Percentiles rank a stretch among this genome's conserved stretches.
These are phyloP conservation scores for Wickerhamiella occidentalis DNA, from an alignment of 805 yeast species.

Conservation along the genomic window DNA sequence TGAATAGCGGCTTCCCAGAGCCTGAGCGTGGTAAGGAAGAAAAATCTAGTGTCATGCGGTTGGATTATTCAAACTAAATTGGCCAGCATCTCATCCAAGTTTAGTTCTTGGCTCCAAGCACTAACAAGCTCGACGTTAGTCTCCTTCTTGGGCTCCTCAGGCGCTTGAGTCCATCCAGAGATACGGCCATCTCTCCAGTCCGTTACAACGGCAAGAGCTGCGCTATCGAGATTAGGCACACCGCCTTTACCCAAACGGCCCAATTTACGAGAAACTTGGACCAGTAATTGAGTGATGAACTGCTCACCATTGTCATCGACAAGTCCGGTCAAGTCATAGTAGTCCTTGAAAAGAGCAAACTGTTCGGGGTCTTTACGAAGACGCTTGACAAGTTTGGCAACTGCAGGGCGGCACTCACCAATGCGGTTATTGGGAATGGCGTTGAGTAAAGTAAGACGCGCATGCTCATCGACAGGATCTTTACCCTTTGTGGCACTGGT, in stretches of 20 bases:
- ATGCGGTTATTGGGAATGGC: conserved; percentile 84
- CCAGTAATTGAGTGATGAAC: conserved; percentile 72
- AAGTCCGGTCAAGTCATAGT: conserved; percentile 71
- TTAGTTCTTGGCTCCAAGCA: conserved; percentile 89
- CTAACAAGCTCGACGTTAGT: conserved; percentile 66
- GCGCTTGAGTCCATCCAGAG: conserved; percentile 77
- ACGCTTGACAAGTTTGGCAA: conserved; percentile 61
- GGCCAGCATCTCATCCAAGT: conserved; percentile 57
- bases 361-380: conserved; percentile 61
- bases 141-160: conserved; percentile 35
- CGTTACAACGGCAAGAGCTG: conserved; percentile 68
- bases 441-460: conserved; percentile 77
- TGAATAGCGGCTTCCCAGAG: neutral
- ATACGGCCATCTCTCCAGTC: conserved; percentile 98
- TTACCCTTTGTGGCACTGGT: conserved; percentile 28
- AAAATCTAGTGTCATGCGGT: too few species aligned
- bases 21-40: too few species aligned
- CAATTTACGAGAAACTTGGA: conserved; percentile 82
- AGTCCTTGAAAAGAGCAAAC: conserved; percentile 48
- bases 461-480: conserved; percentile 53
- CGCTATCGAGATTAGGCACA: conserved; percentile 74
- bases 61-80: neutral
- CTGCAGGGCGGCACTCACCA: conserved; percentile 72
- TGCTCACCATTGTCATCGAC: conserved; percentile 62
- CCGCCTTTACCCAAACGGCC: conserved; percentile 93